Evolutionary conservation across 2,329 filamentous ascomycete genomes (phyloP), one percentile per base, ranked within the genome.

Genomic region (Neophaeococcomyces mojaviensis): DNA sequence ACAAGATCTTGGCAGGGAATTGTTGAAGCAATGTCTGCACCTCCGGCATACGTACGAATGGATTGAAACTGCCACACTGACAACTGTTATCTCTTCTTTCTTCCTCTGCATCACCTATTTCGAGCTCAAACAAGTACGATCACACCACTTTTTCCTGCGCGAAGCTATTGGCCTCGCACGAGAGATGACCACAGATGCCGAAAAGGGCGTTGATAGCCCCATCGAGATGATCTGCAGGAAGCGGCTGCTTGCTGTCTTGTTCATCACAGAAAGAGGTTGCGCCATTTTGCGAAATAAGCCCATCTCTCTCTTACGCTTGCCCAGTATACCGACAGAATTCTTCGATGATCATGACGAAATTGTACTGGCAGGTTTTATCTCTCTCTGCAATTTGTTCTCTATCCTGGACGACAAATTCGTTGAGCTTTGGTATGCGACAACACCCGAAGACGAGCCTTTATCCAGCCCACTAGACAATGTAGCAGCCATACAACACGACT

Each of bases 371-470:
- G 55, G 55, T 12, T 57, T 57, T 33, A 51, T 52, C 2, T 49
- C 49, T 16, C 37, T 57, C 2, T 50, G 50, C 33, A 55, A 54
- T 34, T 46, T 57, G 5, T 57, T 57, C 45, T 53, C 54, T 6
- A 39, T 54, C 2, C 47, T 57, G n/a, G 55, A 57, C 43, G 55
- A 57, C 37, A 56, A 56, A 35, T 57, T 57, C 19, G 43, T 57
- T 3, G 46, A 48, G 5, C 40, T 57, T 8, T 57, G 55, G 55
- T 49, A 49, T 31, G 42, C 49, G 33, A 47, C 44, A 10, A 36
- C 44, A 12, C 32, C 38, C 8, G 46, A 49, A 12, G 52, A 55
- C 9, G 39, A 44, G 24, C 40, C 49, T 3, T 37, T 49, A 4
- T 47, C 19, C 1, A 48, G 47, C 20, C 48, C 54, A 7, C 28